phyloP scores from a whole-genome alignment of 352 stramenopile species.

The Pythium rhizo-oryzae region DNA sequence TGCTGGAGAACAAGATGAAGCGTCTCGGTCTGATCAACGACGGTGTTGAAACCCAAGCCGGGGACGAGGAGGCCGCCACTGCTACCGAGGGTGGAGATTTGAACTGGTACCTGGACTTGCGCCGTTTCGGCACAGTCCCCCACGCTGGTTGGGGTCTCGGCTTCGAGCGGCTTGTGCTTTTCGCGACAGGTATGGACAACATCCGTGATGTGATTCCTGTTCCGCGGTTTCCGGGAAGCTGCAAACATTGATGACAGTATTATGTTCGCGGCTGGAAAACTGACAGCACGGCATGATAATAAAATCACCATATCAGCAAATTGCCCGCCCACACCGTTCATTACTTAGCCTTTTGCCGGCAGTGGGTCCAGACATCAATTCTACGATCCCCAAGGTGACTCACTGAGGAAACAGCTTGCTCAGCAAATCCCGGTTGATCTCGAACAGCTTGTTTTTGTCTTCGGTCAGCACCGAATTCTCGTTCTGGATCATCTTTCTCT shows the following conservation, averaged over 20 bases:
- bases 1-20: constrained; percentile 82
- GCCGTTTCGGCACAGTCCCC: constrained; percentile 96
- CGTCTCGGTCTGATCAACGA: constrained; percentile 47
- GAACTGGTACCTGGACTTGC: constrained; percentile 98
- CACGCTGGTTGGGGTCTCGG: constrained; percentile 98
- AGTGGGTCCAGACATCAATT: background rate
- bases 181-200: constrained; percentile 98
- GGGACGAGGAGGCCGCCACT: background rate
- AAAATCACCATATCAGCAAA: background rate
- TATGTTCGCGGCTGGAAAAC: background rate
- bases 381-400: constrained; percentile 4
- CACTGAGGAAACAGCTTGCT: constrained; percentile 70
- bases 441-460: constrained; percentile 81
- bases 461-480: constrained; percentile 69
- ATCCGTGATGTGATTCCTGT: constrained; percentile 99
- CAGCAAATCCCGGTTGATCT: constrained; percentile 75
- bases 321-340: background rate
- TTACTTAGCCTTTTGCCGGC: background rate
- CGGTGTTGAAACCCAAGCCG: constrained; percentile 75
- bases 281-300: background rate
- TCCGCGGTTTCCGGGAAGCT: constrained; percentile 96
- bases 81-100: constrained; percentile 46
- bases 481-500: constrained; percentile 65
- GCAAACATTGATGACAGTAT: constrained; percentile 48
- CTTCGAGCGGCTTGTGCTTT: constrained; percentile 98